Percentiles rank a stretch among this genome's conserved stretches.
Evolutionary conservation across 2,329 filamentous ascomycete genomes (phyloP).

Genomic region (Exophiala sp.): DNA sequence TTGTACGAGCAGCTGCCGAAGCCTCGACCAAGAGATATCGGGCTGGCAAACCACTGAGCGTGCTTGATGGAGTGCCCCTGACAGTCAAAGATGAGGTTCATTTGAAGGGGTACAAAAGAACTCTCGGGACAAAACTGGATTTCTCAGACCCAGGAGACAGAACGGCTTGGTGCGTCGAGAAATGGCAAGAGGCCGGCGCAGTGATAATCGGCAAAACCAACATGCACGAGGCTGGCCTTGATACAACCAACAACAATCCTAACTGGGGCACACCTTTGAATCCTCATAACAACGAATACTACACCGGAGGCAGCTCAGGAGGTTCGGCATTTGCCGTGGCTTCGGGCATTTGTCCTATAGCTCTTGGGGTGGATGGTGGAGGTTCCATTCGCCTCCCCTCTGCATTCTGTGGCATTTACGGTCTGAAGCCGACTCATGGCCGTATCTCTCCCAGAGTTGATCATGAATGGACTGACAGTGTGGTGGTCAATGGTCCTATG

Average conservation of each 20-base stretch:
- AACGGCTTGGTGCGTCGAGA: conserved; percentile 65
- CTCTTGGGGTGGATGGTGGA: conserved; percentile 68
- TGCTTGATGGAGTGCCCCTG: conserved; percentile 76
- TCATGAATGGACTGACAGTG: conserved; percentile 54
- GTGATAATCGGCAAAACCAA: conserved; percentile 68
- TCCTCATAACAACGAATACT: conserved; percentile 69
- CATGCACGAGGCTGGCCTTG: conserved; percentile 75
- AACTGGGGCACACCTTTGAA: conserved; percentile 69
- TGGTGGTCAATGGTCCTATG: conserved; percentile 67
- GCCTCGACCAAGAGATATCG: conserved; percentile 69
- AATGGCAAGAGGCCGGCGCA: conserved; percentile 68
- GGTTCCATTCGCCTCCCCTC: conserved; percentile 69
- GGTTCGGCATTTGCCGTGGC: conserved; percentile 66
- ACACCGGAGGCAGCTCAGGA: conserved; percentile 73
- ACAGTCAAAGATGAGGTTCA: conserved; percentile 77
- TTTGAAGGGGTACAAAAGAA: conserved; percentile 63
- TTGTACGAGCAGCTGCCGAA: conserved; percentile 61
- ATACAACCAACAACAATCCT: conserved; percentile 79
- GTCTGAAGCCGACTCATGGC: conserved; percentile 71
- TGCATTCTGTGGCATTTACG: conserved; percentile 72
- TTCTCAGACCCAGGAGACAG: conserved; percentile 43
- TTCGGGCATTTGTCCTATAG: conserved; percentile 67
- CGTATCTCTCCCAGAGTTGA: conserved; percentile 55
- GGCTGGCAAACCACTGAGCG: conserved; percentile 57
- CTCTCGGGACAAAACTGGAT: conserved; percentile 58